Conservation (phyloP, 1,139 yeast genomes). For the Diutina pseudorugosa region DNA sequence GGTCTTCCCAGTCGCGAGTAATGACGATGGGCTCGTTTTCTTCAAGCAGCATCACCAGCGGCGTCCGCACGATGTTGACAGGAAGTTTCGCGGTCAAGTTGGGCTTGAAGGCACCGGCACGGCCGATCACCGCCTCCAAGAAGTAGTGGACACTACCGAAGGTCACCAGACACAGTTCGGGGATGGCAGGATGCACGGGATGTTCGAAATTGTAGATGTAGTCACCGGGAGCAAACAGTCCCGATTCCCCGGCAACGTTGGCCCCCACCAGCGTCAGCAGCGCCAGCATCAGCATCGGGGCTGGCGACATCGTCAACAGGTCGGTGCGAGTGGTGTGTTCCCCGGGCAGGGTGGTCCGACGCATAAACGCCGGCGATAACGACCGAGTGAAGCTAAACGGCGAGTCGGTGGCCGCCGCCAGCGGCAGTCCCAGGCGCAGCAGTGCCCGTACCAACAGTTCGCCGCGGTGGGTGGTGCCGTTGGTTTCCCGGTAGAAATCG, state of each 20-base stretch:
- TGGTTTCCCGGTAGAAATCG: conserved; percentile 15
- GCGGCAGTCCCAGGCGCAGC: conserved; percentile 14
- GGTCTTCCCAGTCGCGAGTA: conserved; percentile 88
- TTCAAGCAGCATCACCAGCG: conserved; percentile 68
- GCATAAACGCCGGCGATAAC: conserved; percentile 17
- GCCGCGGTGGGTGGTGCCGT: not conserved
- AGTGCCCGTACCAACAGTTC: conserved; percentile 7
- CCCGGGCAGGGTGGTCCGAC: conserved; percentile 30
- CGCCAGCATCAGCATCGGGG: conserved; percentile 13
- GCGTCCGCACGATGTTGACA: conserved; percentile 59
- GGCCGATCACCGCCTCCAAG: conserved; percentile 55
- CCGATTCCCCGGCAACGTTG: conserved; percentile 14
- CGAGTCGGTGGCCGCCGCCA: conserved; percentile 6
- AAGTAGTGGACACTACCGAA: conserved; percentile 70
- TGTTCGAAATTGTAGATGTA: conserved; percentile 88
- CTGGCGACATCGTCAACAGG: conserved; percentile 11
- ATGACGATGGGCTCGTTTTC: conserved; percentile 91
- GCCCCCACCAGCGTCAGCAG: conserved; percentile 6
- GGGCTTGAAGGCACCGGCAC: conserved; percentile 79
- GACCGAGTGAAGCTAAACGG: conserved; percentile 11
- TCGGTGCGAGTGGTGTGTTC: conserved; percentile 7
- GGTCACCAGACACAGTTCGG: conserved; percentile 69
- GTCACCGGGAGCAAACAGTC: conserved; percentile 59
- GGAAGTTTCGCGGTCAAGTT: conserved; percentile 56
- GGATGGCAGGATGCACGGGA: conserved; percentile 68